Conservation (phyloP, 2,329 filamentous ascomycete genomes). For the Incumbomyces delicatus region DNA sequence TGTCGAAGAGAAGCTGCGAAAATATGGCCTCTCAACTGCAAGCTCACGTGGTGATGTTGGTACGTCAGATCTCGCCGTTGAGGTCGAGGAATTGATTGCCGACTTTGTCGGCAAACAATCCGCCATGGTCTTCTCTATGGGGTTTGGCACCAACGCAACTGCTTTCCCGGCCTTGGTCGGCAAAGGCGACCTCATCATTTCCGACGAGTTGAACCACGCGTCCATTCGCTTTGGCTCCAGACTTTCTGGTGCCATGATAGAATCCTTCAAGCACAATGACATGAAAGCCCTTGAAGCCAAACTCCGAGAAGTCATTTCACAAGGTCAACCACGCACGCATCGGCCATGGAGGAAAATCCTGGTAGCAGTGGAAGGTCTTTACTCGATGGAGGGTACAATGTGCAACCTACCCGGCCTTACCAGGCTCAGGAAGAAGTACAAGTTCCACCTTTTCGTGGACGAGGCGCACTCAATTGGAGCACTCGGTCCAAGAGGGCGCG, state of each 20-base stretch:
- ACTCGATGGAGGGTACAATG: constrained; percentile 99
- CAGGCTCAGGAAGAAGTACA: constrained; percentile 85
- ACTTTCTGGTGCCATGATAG: constrained; percentile 87
- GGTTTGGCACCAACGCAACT: constrained; percentile 89
- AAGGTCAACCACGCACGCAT: constrained; percentile 95
- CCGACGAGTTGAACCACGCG: constrained; percentile 94
- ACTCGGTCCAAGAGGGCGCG: constrained; percentile 75
- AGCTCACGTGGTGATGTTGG: constrained; percentile 77
- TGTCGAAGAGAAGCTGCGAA: constrained; percentile 74
- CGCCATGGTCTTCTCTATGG: constrained; percentile 98
- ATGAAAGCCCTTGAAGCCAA: constrained; percentile 77
- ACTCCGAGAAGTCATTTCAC: constrained; percentile 84
- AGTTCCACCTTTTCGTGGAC: constrained; percentile 90
- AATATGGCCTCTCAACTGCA: constrained; percentile 72
- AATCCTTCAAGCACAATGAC: constrained; percentile 96
- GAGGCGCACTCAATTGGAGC: constrained; percentile 95
- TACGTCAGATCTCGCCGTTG: constrained; percentile 74
- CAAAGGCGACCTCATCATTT: constrained; percentile 89
- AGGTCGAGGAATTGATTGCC: constrained; percentile 84
- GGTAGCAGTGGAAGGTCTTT: constrained; percentile 89
- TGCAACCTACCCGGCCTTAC: constrained; percentile 89
- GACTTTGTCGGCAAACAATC: constrained; percentile 88
- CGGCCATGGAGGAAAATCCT: constrained; percentile 99
- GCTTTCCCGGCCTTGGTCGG: constrained; percentile 85
- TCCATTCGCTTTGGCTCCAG: constrained; percentile 93